Conservation (phyloP, 1,284 basidiomycete species). For the Prillingera fragicola region DNA sequence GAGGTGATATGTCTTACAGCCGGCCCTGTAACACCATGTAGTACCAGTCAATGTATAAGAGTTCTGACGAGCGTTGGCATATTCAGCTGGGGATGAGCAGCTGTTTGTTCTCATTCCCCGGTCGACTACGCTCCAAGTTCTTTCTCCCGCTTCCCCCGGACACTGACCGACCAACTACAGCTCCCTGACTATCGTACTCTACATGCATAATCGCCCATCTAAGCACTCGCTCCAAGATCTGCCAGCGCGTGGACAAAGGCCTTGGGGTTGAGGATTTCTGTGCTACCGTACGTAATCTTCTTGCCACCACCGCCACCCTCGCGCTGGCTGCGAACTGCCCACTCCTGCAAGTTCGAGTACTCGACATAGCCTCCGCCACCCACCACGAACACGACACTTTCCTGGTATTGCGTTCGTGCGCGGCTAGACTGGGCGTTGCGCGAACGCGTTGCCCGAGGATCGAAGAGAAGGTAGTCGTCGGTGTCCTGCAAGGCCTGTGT, state of each 20-base stretch:
- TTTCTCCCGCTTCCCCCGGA: background rate
- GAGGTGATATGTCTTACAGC: too few species aligned
- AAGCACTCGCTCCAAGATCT: constrained; percentile 31
- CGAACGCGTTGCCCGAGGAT: constrained; percentile 69
- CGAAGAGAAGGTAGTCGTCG: constrained; percentile 91
- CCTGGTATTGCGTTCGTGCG: constrained; percentile 61
- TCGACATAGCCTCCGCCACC: constrained; percentile 97
- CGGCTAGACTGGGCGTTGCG: constrained; percentile 51
- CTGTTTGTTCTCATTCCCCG: too few species aligned
- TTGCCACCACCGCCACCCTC: constrained; percentile 56
- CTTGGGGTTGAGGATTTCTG: constrained; percentile 86
- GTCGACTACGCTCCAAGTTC: too few species aligned
- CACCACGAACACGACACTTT: constrained; percentile 89
- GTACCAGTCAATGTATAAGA: too few species aligned
- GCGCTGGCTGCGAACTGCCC: constrained; percentile 60
- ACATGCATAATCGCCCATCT: background rate
- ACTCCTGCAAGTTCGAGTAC: constrained; percentile 91
- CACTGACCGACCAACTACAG: background rate
- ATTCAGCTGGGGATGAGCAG: too few species aligned
- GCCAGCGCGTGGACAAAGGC: constrained; percentile 61
- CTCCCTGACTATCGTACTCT: constrained; percentile 1
- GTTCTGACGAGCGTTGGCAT: too few species aligned
- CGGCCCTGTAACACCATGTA: too few species aligned
- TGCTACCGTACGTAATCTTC: constrained; percentile 88
- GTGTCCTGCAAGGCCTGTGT: constrained; percentile 92